phyloP scores from a whole-genome alignment of 2,329 filamentous ascomycete genomes.

The Chrysoporthe austroafricana region DNA sequence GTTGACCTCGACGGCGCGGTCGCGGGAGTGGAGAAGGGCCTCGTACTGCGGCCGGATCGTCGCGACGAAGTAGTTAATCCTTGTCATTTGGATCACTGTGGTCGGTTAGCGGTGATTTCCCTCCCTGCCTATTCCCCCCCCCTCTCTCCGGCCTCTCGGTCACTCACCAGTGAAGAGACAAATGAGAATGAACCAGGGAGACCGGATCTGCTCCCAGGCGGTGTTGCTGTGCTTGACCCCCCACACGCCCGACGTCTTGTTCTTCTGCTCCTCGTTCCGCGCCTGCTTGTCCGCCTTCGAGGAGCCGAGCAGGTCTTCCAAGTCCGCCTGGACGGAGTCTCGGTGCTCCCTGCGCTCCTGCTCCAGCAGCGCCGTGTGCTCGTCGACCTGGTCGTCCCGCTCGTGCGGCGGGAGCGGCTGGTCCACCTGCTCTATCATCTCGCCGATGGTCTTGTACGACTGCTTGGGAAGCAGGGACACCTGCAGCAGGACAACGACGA shows the following conservation, averaged over 20 bases:
- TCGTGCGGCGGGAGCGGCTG: slow-evolving; percentile 44
- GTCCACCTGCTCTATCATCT: slow-evolving; percentile 76
- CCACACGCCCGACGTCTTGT: slow-evolving; percentile 78
- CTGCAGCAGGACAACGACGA: slow-evolving; percentile 68
- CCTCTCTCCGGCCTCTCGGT: not conserved
- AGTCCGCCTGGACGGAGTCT: slow-evolving; percentile 68
- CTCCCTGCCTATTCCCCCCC: not conserved
- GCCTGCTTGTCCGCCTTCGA: slow-evolving; percentile 64
- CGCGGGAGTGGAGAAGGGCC: slow-evolving; percentile 67
- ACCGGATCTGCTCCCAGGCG: slow-evolving; percentile 72
- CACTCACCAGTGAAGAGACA: slow-evolving; percentile 72
- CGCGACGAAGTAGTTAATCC: slow-evolving; percentile 92
- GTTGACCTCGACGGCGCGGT: slow-evolving; percentile 71
- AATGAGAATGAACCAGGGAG: slow-evolving; percentile 84
- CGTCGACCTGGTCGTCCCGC: slow-evolving; percentile 58
- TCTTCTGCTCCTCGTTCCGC: slow-evolving; percentile 69
- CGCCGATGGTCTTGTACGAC: slow-evolving; percentile 84
- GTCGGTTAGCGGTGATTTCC: not conserved
- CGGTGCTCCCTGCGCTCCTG: slow-evolving; percentile 63
- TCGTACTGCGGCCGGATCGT: slow-evolving; percentile 83
- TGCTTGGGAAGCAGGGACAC: slow-evolving; percentile 72
- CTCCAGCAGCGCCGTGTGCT: slow-evolving; percentile 57
- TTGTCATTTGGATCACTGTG: slow-evolving; percentile 69
- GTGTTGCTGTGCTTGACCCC: slow-evolving; percentile 78
- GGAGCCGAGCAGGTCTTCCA: slow-evolving; percentile 73